Evolutionary conservation across 2,329 filamentous ascomycete species (phyloP), one percentile per base, ranked within the genome.

Genomic region (Aureobasidium uvarum): DNA sequence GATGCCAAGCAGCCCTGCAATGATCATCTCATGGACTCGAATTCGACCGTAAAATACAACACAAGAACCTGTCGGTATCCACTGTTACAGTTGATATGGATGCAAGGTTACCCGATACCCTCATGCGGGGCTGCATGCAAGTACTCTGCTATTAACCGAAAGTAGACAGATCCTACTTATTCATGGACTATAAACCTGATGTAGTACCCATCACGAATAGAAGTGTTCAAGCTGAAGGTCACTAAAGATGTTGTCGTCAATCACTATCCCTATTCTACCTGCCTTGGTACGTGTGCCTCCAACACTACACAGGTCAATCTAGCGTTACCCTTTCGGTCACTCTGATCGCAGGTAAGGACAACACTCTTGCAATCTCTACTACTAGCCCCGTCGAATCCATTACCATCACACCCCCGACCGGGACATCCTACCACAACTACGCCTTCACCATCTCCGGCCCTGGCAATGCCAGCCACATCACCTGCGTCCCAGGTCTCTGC

Each of bases 11-110:
- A 18, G 25, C 13, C n/a, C 31, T 41, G 33, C 52, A 55, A 36
- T 36, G 33, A 20, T 39, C 52, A 55, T 6, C 20, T 55, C 36
- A 28, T 23, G 18, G 13, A 38, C 11, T 23, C 33, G 52, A 73
- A 93, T 89, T 46, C 92, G 95, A 77, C 93, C 93, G 71, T 96
- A n/a, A 1, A 2, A 13, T n/a, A 1, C 1, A 2, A 33, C 28
- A 45, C 39, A 28, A 58, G 2, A 13, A 43, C 25, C 28, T 38
- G 52, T 3, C 28, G 1, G 13, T 45, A 14, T 41, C 25, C 18
- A n/a, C 41, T 33, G 18, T 23, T 20, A 13, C 55, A 25, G 55
- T 33, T 59, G 55, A 46, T 46, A 59, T 33, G 23, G 41, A 33
- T 23, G 39, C 41, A 59, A 59, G 55, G 28, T 20, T 23, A 56